Evolutionary conservation across 805 yeast genomes (phyloP).

Genomic region (Metschnikowia similis): DNA sequence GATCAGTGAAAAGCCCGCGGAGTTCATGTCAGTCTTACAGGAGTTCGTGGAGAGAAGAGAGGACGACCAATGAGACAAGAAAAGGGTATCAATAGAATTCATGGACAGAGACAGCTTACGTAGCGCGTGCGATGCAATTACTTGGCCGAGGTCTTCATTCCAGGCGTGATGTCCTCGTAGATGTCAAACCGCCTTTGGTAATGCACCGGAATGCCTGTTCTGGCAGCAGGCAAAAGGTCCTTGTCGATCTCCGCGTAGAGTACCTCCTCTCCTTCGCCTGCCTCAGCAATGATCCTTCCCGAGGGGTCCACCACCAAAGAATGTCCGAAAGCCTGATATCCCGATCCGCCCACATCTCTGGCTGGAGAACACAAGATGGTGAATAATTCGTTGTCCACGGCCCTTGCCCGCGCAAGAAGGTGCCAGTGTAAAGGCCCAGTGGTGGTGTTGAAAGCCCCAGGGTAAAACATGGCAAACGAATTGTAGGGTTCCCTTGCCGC

Average conservation of each 20-base stretch:
- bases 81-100: too few relatives aligned
- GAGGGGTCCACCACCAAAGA: conserved; percentile 60
- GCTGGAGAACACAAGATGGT: conserved; percentile 87
- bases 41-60: conserved; percentile 57
- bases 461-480: conserved; percentile 73
- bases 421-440: conserved; percentile 87
- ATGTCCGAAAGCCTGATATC: conserved; percentile 66
- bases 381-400: conserved; percentile 57
- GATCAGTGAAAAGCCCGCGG: conserved; percentile 79
- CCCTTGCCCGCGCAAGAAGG: conserved; percentile 65
- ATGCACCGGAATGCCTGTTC: conserved; percentile 66
- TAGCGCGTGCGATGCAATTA: not conserved
- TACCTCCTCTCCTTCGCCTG: conserved; percentile 75
- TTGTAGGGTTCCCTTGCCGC: conserved; percentile 60
- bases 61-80: conserved; percentile 19
- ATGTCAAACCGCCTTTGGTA: conserved; percentile 70
- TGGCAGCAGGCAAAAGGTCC: conserved; percentile 48
- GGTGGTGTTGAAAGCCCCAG: conserved; percentile 80
- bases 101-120: not conserved
- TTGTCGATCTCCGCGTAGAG: conserved; percentile 73
- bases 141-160: conserved; percentile 12
- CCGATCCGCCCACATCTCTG: conserved; percentile 53
- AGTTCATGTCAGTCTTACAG: conserved; percentile 57
- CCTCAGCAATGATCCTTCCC: conserved; percentile 61
- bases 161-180: conserved; percentile 36